phyloP scores from a whole-genome alignment of 192 early-diverging fungal species.

The Coemansia sp. region DNA sequence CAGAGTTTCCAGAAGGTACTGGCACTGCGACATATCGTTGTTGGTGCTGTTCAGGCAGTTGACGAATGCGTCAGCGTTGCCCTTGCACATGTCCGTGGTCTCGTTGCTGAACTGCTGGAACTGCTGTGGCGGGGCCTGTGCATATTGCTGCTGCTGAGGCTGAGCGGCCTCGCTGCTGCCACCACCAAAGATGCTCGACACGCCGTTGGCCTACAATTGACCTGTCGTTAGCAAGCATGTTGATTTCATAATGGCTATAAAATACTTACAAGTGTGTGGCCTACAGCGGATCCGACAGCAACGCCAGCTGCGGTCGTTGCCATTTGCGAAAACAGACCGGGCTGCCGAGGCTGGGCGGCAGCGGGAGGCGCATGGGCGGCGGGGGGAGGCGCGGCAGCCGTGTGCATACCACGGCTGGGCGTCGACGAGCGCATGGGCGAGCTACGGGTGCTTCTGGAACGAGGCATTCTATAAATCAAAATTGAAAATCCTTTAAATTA shows the following conservation, averaged over 20 bases:
- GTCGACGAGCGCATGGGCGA: conserved; percentile 5
- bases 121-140: conserved; percentile 24
- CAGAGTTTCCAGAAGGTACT: conserved; percentile 88
- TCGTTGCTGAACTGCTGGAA: conserved; percentile 10
- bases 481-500: not conserved
- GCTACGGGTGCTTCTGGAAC: conserved; percentile 19
- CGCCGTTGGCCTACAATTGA: conserved; percentile 26
- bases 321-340: conserved; percentile 72
- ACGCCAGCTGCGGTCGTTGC: conserved; percentile 92
- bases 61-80: conserved; percentile 80
- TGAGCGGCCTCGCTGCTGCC: conserved; percentile 41
- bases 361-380: conserved; percentile 56
- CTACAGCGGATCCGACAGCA: conserved; percentile 84
- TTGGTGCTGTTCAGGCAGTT: conserved; percentile 81
- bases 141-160: conserved; percentile 44
- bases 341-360: conserved; percentile 63
- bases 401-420: conserved; percentile 37
- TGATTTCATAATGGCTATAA: not conserved
- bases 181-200: conserved; percentile 52
- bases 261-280: conserved; percentile 58
- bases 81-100: conserved; percentile 55
- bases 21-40: conserved; percentile 78
- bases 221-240: not conserved
- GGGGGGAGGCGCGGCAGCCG: conserved; percentile 49
- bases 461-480: conserved; percentile 36